phyloP scores from a whole-genome alignment of 345 rosid genomes.

The Eucalyptus sp. region DNA sequence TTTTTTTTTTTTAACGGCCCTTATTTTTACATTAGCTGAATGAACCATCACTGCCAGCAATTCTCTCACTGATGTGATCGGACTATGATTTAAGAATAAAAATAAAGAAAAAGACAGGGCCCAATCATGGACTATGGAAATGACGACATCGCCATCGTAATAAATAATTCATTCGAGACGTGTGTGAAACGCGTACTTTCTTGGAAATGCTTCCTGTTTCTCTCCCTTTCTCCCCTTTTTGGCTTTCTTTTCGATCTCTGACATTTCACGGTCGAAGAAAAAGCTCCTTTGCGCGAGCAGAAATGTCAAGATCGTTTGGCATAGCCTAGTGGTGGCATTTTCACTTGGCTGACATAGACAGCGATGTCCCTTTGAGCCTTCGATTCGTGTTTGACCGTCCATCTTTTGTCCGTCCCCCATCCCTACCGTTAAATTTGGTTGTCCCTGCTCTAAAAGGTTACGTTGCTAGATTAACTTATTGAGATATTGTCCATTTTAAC shows the following conservation, averaged over 20 bases:
- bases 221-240: neutral
- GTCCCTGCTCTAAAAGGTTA: neutral
- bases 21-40: too few relatives aligned
- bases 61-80: too few relatives aligned
- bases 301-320: too few relatives aligned
- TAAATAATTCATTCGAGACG: neutral
- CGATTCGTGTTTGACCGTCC: neutral
- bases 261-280: neutral
- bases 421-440: neutral
- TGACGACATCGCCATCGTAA: neutral
- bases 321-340: neutral
- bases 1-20: too few relatives aligned
- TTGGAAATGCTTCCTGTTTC: neutral
- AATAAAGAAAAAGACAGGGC: too few relatives aligned
- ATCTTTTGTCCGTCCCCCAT: neutral
- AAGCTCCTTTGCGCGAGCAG: neutral
- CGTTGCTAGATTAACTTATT: too few relatives aligned
- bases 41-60: too few relatives aligned
- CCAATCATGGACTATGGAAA: neutral
- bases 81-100: too few relatives aligned
- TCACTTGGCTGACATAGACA: neutral
- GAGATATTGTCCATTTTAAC: accelerated
- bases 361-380: neutral
- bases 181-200: neutral
- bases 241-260: too few relatives aligned